A percentile compares a stretch with the other conserved stretches of the same genome.
Evolutionary conservation across 2,329 filamentous ascomycete genomes (phyloP).

Genomic region (Sporothrix inflata): DNA sequence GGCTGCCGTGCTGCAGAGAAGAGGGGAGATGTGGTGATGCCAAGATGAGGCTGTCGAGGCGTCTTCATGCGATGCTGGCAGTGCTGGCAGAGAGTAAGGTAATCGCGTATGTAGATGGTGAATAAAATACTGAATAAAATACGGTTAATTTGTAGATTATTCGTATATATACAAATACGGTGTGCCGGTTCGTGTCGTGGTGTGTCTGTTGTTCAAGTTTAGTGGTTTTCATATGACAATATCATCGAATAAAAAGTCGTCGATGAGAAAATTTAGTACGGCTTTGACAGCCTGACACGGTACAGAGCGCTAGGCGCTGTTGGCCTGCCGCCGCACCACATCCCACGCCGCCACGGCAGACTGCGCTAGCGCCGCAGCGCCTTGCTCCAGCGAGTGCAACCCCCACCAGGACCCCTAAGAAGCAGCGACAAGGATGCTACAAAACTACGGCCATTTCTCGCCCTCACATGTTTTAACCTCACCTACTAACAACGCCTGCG

Average conservation of each 20-base stretch:
- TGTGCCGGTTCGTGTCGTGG: no score
- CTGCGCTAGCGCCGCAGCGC: background rate
- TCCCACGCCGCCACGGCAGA: background rate
- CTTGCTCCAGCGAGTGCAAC: background rate
- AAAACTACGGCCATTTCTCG: background rate
- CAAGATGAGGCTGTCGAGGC: background rate
- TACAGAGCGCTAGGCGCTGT: background rate
- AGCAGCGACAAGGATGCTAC: background rate
- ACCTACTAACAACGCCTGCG: background rate
- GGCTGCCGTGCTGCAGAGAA: background rate
- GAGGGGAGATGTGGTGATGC: background rate
- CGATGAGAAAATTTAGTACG: slow-evolving; percentile 1
- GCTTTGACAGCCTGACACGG: background rate
- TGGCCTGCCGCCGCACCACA: background rate
- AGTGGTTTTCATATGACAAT: background rate
- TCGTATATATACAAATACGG: background rate
- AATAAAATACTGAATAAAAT: no score
- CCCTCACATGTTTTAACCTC: background rate
- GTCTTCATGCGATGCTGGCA: slow-evolving; percentile 18
- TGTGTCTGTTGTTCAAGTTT: background rate
- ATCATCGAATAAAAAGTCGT: slow-evolving; percentile 1
- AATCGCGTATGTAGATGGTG: no score
- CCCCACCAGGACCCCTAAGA: slow-evolving; percentile 5
- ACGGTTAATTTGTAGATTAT: background rate
- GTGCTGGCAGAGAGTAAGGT: background rate